Percentiles rank a stretch among this genome's conserved stretches.
These are phyloP conservation scores for Clarkia xantiana DNA, from an alignment of 345 rosid species.

Conservation along the genomic window DNA sequence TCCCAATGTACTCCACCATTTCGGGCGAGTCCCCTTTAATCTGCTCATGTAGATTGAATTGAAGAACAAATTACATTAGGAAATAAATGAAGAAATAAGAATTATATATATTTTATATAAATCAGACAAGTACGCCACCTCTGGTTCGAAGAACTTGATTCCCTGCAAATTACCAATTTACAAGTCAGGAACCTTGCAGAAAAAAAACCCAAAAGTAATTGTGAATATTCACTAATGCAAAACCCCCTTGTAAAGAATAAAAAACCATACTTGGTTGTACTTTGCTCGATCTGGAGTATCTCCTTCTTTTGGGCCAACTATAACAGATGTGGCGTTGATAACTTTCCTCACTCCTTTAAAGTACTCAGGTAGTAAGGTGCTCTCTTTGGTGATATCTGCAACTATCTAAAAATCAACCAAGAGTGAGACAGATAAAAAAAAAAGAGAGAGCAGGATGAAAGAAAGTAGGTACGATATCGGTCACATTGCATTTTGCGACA, in stretches of 20 bases:
- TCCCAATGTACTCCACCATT: conserved; percentile 72
- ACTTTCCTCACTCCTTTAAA: conserved; percentile 85
- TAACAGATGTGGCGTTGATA: conserved; percentile 71
- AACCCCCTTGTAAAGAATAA: not conserved
- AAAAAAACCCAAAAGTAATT: not conserved
- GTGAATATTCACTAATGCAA: no score
- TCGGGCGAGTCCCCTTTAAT: conserved; percentile 95
- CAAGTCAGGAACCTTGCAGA: conserved; percentile 10
- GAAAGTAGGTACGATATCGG: not conserved
- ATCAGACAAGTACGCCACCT: conserved; percentile 35
- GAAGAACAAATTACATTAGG: not conserved
- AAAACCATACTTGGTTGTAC: conserved; percentile 56
- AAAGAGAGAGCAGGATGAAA: not conserved
- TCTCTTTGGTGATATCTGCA: conserved; percentile 69
- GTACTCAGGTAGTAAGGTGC: conserved; percentile 43
- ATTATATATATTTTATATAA: not conserved
- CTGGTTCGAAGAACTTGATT: conserved; percentile 93
- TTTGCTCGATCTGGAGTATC: conserved; percentile 93
- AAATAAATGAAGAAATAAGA: conserved; percentile 4
- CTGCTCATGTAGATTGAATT: conserved; percentile 22
- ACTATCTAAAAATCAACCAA: conserved; percentile 32
- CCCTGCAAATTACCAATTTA: conserved; percentile 41
- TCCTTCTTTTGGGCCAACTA: conserved; percentile 97
- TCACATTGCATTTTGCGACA: not conserved
- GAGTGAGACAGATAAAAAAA: conserved; percentile 2